Evolutionary conservation across 2,329 filamentous ascomycete genomes (phyloP), one percentile per base, ranked within the genome.

Genomic region (Colletotrichum euphorbiae): DNA sequence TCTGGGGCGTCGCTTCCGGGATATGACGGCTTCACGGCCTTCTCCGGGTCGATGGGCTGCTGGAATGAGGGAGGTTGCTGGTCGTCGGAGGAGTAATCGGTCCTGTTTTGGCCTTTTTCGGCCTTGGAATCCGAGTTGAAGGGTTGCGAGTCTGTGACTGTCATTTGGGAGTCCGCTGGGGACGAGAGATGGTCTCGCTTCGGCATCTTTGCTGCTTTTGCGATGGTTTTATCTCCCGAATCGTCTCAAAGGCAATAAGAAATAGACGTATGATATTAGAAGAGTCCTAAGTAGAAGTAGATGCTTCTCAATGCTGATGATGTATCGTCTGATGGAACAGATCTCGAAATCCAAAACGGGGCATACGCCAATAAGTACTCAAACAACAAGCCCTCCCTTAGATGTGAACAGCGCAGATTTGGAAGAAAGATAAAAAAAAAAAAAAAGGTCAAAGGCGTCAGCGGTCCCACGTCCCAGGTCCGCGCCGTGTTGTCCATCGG

Each of bases 1-100:
- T 78, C 75, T 6, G 74, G 74, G 8, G 71, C 70, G 40, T 69
- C 60, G 52, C 60, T 69, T 33, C 55, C 69, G 11, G 40, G 40
- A 2, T 19, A 55, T 1, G 54, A 33, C 31, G 61, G 65, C 19
- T 51, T 51, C 36, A n/a, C 21, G 13, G 33, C 48, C 36, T 68
- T 68, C 17, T 68, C 65, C 19, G 54, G 65, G 2, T 65, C 65
- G 4, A 8, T 6, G 21, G 52, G 15, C 31, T 43, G 61, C 40
- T 59, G 54, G 17, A 43, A 31, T 2, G 61, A 48, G 9, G 54
- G 55, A n/a, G 38, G 24, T 19, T 46, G 54, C n/a, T 33, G 48
- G 24, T 28, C 51, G 31, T 68, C 65, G 4, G 65, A 68, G 2
- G 61, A 58, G 61, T 48, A 65, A 28, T 65, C 65, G 3, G 61